These are phyloP conservation scores for Didymella sp. DNA, from an alignment of 2,329 filamentous ascomycete genomes.

Conservation along the genomic window DNA sequence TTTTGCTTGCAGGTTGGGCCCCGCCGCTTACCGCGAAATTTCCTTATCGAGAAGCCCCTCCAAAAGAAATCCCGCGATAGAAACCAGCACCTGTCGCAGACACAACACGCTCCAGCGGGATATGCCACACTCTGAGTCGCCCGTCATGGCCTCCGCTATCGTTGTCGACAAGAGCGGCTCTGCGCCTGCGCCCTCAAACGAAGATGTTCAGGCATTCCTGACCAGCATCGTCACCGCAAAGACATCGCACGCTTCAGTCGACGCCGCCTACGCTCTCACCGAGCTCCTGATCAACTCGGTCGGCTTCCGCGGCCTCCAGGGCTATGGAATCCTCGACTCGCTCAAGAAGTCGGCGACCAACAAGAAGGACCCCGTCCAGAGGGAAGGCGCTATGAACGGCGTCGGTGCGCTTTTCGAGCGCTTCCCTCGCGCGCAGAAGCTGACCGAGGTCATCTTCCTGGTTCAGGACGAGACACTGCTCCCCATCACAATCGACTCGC, in stretches of 20 bases:
- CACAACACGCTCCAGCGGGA: conserved; percentile 24
- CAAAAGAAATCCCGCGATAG: conserved; percentile 30
- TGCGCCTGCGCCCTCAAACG: conserved; percentile 52
- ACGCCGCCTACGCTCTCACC: conserved; percentile 70
- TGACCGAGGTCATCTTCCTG: conserved; percentile 82
- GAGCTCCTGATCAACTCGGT: conserved; percentile 70
- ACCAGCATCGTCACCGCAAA: conserved; percentile 57
- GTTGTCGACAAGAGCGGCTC: conserved; percentile 55
- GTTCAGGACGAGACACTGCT: conserved; percentile 80
- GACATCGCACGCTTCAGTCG: conserved; percentile 63
- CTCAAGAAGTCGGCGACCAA: conserved; percentile 81
- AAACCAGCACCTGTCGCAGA: conserved; percentile 16
- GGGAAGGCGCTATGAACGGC: conserved; percentile 94
- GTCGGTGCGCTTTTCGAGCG: conserved; percentile 93
- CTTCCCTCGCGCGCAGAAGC: conserved; percentile 76
- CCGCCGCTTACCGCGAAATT: conserved; percentile 21
- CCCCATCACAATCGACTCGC: conserved; percentile 76
- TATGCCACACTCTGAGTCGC: conserved; percentile 61
- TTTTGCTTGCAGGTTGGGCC: conserved; percentile 8
- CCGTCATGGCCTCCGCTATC: conserved; percentile 56
- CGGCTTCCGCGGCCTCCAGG: conserved; percentile 67
- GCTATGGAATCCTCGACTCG: conserved; percentile 68
- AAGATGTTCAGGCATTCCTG: conserved; percentile 55
- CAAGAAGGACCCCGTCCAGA: conserved; percentile 87
- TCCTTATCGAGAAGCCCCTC: conserved; percentile 45